Conservation (phyloP, 192 early-diverging fungal genomes). For the Spizellomyces sp. region DNA sequence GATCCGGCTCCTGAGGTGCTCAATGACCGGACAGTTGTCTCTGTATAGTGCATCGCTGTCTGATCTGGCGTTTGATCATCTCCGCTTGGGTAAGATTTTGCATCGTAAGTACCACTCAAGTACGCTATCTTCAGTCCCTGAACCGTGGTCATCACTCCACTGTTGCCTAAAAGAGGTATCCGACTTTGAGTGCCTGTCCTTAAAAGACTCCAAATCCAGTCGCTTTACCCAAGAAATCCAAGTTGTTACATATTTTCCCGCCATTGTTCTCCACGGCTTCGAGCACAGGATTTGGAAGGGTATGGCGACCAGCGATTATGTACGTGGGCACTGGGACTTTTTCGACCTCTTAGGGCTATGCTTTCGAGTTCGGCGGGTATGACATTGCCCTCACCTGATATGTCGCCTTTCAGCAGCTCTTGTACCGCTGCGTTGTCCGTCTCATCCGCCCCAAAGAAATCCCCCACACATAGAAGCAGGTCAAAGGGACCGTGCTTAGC, state of each 20-base stretch:
- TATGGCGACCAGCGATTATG: slow-evolving; percentile 66
- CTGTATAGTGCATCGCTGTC: background rate
- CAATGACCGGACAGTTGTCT: slow-evolving; percentile 10
- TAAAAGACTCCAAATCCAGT: background rate
- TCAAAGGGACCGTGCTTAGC: slow-evolving; percentile 87
- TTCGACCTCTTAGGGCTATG: background rate
- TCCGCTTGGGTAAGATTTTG: slow-evolving; percentile 6
- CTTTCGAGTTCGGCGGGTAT: background rate
- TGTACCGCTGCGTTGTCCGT: slow-evolving; percentile 40
- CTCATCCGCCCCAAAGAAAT: slow-evolving; percentile 66
- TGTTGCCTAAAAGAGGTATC: slow-evolving; percentile 7
- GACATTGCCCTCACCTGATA: slow-evolving; percentile 24
- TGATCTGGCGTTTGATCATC: background rate
- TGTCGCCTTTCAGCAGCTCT: slow-evolving; percentile 45
- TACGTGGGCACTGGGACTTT: slow-evolving; percentile 75
- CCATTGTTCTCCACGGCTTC: slow-evolving; percentile 52
- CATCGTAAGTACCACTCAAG: slow-evolving; percentile 50
- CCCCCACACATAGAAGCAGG: slow-evolving; percentile 75
- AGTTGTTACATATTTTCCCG: slow-evolving; percentile 78
- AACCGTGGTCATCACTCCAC: slow-evolving; percentile 59
- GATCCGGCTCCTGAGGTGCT: background rate
- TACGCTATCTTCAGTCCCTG: slow-evolving; percentile 67
- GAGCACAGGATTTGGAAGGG: slow-evolving; percentile 54
- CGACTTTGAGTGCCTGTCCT: background rate
- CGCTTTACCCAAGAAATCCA: slow-evolving; percentile 68